Conservation (phyloP, 768 basidiomycete species). For the Kwoniella shandongensis region DNA sequence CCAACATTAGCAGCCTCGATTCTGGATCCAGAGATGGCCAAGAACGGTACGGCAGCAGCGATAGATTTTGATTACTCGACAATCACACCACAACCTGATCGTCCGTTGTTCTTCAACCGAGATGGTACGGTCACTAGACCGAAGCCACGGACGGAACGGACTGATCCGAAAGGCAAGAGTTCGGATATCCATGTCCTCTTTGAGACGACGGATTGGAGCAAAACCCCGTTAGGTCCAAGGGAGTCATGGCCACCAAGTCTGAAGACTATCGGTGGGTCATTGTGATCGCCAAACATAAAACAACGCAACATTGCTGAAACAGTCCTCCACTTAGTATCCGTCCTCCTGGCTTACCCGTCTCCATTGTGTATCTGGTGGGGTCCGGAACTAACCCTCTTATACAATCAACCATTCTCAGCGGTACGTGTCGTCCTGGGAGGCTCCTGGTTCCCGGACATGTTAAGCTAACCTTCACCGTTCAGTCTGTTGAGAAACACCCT, state of each 20-base stretch:
- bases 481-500: slow-evolving; percentile 48
- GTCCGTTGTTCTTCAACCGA: slow-evolving; percentile 25
- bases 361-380: slow-evolving; percentile 52
- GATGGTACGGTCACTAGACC: slow-evolving; percentile 35
- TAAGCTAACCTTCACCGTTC: too few relatives aligned
- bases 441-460: too few relatives aligned
- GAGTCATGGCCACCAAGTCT: slow-evolving; percentile 46
- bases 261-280: slow-evolving; percentile 35
- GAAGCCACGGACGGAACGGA: background rate
- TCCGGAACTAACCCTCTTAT: slow-evolving; percentile 44
- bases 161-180: slow-evolving; percentile 6
- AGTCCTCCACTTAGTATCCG: background rate
- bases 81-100: too few relatives aligned
- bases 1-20: too few relatives aligned
- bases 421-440: too few relatives aligned
- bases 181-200: slow-evolving; percentile 39
- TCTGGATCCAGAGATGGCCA: too few relatives aligned
- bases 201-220: slow-evolving; percentile 45
- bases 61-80: too few relatives aligned
- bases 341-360: slow-evolving; percentile 38
- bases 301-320: background rate
- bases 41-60: too few relatives aligned
- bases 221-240: slow-evolving; percentile 42
- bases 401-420: slow-evolving; percentile 46
- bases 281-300: too few relatives aligned